These are phyloP conservation scores for Coffea eugenioides DNA, from an alignment of 257 asterid species.

Conservation along the genomic window DNA sequence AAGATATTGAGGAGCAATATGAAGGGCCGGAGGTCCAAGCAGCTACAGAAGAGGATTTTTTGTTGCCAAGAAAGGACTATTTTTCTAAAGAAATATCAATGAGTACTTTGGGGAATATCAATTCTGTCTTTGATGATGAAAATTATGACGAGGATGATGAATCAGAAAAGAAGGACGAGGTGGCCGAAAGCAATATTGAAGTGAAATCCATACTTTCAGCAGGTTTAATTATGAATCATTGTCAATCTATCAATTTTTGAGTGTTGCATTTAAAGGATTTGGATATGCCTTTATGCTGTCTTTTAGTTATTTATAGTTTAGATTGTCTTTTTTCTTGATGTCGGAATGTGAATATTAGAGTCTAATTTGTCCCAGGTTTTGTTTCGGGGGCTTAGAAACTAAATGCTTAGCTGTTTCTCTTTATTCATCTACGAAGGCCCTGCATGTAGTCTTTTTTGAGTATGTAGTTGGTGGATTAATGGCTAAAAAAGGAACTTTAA, in stretches of 20 bases:
- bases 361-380: not conserved
- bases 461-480: not conserved
- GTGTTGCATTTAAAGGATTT: not conserved
- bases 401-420: not conserved
- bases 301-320: not conserved
- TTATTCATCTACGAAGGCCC: not conserved
- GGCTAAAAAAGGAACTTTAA: not conserved
- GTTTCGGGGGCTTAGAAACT: not conserved
- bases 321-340: too few species aligned
- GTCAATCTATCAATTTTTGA: not conserved
- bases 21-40: constrained; percentile 97
- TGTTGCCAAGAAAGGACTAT: constrained; percentile 69
- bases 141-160: constrained; percentile 90
- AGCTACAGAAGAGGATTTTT: constrained; percentile 85
- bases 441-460: not conserved
- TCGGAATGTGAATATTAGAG: too few species aligned
- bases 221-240: constrained; percentile 42
- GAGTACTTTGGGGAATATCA: constrained; percentile 47
- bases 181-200: constrained; percentile 40
- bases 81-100: constrained; percentile 56
- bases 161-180: constrained; percentile 47
- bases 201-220: constrained; percentile 39
- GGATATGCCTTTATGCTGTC: not conserved
- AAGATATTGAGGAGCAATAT: constrained; percentile 95
- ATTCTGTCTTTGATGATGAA: constrained; percentile 86